Conservation (phyloP, 345 rosid genomes). For the Aurinia saxatilis region DNA sequence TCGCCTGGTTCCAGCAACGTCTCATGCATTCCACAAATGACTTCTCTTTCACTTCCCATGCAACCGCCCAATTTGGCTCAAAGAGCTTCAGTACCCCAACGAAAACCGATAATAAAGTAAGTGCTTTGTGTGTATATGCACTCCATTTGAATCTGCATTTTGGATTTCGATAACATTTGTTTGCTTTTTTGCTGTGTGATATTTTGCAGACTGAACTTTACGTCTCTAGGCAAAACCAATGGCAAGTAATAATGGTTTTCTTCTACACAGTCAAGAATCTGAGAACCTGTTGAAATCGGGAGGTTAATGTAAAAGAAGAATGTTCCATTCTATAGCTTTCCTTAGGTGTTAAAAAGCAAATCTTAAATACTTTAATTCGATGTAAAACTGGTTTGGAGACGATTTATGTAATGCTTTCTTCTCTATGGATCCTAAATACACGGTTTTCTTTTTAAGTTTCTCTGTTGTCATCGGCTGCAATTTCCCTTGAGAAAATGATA, state of each 20-base stretch:
- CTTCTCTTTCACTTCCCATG: constrained; percentile 16
- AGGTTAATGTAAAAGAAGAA: constrained; percentile 14
- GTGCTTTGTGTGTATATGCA: background rate
- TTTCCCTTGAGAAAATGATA: too few species aligned
- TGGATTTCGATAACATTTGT: background rate
- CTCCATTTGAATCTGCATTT: background rate
- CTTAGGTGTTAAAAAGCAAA: constrained; percentile 6
- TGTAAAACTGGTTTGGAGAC: constrained; percentile 11
- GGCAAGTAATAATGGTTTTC: constrained; percentile 18
- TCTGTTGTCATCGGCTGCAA: too few species aligned
- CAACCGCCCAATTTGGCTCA: constrained; percentile 25
- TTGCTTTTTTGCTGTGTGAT: constrained; percentile 8
- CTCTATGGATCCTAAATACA: background rate
- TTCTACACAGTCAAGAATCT: background rate
- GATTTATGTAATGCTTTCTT: constrained; percentile 1
- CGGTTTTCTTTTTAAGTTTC: too few species aligned
- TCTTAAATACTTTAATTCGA: background rate
- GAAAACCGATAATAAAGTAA: constrained; percentile 82
- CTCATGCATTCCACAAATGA: too few species aligned
- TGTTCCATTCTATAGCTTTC: background rate
- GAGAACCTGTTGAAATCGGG: background rate
- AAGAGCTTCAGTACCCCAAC: constrained; percentile 37
- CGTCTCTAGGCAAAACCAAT: constrained; percentile 53
- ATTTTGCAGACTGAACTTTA: constrained; percentile 65
- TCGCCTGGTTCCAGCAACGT: too few species aligned